Conservation (phyloP, 768 basidiomycete genomes). For the Erythrobasidium yunnanense region DNA sequence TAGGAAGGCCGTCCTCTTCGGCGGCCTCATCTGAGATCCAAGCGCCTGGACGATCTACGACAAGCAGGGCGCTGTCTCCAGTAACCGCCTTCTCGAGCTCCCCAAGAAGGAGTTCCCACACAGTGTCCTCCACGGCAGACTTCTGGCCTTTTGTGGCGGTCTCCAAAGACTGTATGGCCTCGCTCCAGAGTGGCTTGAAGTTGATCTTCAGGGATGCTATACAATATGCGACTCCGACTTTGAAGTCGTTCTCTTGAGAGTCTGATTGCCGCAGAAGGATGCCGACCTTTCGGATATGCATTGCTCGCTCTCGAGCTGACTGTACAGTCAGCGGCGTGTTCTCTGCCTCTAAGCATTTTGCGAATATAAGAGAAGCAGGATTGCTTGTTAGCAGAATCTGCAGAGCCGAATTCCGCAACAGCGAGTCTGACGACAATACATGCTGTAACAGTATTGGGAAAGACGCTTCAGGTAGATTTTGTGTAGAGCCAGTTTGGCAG, state of each 20-base stretch:
- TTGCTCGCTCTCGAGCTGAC: constrained; percentile 71
- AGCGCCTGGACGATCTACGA: too few species aligned
- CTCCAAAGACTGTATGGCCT: constrained; percentile 48
- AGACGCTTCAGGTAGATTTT: too few species aligned
- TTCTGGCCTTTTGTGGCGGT: neutral
- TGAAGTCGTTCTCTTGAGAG: neutral
- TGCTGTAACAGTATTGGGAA: too few species aligned
- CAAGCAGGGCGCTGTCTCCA: too few species aligned
- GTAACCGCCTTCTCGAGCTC: neutral
- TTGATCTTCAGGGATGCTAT: constrained; percentile 62
- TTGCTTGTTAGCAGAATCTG: constrained; percentile 51
- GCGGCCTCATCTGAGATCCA: too few species aligned
- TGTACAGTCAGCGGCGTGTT: constrained; percentile 64
- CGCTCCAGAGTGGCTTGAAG: constrained; percentile 76
- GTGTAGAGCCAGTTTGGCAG: too few species aligned
- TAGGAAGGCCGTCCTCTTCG: neutral
- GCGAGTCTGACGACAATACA: constrained; percentile 49
- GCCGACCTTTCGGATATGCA: constrained; percentile 63
- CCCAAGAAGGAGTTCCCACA: constrained; percentile 1
- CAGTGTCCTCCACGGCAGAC: neutral
- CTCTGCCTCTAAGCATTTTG: constrained; percentile 61
- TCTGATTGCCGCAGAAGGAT: constrained; percentile 35
- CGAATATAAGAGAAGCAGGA: constrained; percentile 45
- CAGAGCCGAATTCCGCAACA: constrained; percentile 58
- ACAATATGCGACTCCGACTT: neutral